These are phyloP conservation scores for Geotrichum reessii DNA, from an alignment of 1,139 yeast genomes.

Conservation along the genomic window DNA sequence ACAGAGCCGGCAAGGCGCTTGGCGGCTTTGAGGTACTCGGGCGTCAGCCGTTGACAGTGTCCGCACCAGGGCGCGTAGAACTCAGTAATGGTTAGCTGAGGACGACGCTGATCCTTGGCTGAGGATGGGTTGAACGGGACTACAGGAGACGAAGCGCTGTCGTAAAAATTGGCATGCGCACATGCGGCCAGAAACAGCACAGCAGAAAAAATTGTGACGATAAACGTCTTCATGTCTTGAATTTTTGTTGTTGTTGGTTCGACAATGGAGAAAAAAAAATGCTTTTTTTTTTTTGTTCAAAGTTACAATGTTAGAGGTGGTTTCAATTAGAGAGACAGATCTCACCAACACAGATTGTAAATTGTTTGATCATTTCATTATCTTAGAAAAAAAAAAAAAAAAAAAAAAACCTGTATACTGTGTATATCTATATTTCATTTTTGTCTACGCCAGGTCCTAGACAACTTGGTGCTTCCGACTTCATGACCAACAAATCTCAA, in stretches of 20 bases:
- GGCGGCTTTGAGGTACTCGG: slow-evolving; percentile 62
- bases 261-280: background rate
- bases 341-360: no score
- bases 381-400: no score
- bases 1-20: slow-evolving; percentile 53
- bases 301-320: no score
- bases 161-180: slow-evolving; percentile 33
- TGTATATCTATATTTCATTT: no score
- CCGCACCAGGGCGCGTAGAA: slow-evolving; percentile 99
- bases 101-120: slow-evolving; percentile 56
- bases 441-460: no score
- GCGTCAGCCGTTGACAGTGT: slow-evolving; percentile 66
- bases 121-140: slow-evolving; percentile 46
- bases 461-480: no score
- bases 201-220: background rate
- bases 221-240: background rate
- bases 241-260: background rate
- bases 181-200: slow-evolving; percentile 16
- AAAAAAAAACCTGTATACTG: no score
- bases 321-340: no score
- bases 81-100: slow-evolving; percentile 78
- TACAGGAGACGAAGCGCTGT: slow-evolving; percentile 42
- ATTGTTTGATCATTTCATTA: no score
- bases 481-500: no score
- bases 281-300: no score